Percentiles rank a stretch among this genome's conserved stretches.
These are phyloP conservation scores for Talaromyces sp. DNA, from an alignment of 2,329 filamentous ascomycete species.

Conservation along the genomic window DNA sequence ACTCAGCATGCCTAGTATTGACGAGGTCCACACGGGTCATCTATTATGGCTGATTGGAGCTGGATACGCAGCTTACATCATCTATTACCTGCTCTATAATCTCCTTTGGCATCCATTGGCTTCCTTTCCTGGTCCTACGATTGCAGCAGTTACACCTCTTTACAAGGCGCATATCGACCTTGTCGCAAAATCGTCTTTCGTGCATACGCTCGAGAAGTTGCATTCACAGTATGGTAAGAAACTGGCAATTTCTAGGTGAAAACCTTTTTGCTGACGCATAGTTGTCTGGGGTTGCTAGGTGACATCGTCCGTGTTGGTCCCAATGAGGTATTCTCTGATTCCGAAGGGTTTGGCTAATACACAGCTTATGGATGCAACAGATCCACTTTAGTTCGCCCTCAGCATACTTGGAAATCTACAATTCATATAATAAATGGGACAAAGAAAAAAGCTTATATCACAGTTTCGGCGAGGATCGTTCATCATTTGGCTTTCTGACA, in stretches of 20 bases:
- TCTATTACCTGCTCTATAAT: not conserved
- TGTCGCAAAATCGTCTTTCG: constrained; percentile 12
- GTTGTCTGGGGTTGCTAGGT: constrained; percentile 10
- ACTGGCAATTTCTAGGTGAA: not conserved
- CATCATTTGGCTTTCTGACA: constrained; percentile 11
- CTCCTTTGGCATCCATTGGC: constrained; percentile 18
- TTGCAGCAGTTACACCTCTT: constrained; percentile 18
- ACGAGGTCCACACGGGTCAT: not conserved
- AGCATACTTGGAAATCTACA: constrained; percentile 18
- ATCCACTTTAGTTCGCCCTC: constrained; percentile 16
- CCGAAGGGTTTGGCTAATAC: not conserved
- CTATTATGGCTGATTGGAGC: not conserved
- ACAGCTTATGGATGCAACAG: constrained; percentile 9
- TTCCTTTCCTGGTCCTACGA: constrained; percentile 21
- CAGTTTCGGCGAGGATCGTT: constrained; percentile 18
- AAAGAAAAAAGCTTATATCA: constrained; percentile 18
- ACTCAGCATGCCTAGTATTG: not conserved
- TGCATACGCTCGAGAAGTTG: constrained; percentile 12
- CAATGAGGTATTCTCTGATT: constrained; percentile 13
- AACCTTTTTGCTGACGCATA: not conserved
- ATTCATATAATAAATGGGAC: constrained; percentile 16
- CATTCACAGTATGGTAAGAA: constrained; percentile 15
- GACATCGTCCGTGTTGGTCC: constrained; percentile 18
- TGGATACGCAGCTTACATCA: not conserved
- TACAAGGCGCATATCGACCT: constrained; percentile 25